These are phyloP conservation scores for Paramecium tetraurelia DNA, from an alignment of 73 alveolate genomes.

Conservation along the genomic window DNA sequence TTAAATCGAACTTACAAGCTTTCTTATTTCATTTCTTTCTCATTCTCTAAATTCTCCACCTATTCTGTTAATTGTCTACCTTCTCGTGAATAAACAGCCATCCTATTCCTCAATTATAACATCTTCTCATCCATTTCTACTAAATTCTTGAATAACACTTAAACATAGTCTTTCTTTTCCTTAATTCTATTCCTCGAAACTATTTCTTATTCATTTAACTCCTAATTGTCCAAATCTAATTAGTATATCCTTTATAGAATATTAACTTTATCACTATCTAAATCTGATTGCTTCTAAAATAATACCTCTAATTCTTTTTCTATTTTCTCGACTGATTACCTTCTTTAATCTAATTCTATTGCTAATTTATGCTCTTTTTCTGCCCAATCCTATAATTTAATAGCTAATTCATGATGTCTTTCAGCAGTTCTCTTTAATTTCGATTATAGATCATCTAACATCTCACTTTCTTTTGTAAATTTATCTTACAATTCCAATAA, in stretches of 20 bases:
- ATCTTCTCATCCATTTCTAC: constrained; percentile 25
- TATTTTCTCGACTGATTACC: background rate
- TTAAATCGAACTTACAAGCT: background rate
- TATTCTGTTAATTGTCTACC: constrained; percentile 6
- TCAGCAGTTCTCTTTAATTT: constrained; percentile 31
- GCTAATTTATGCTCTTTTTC: constrained; percentile 42
- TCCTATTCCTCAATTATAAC: constrained; percentile 4
- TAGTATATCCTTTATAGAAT: background rate
- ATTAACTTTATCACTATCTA: constrained; percentile 12
- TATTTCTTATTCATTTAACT: background rate
- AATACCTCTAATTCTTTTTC: constrained; percentile 13
- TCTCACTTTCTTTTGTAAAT: constrained; percentile 33
- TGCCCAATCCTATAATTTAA: constrained; percentile 34
- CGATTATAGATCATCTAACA: background rate
- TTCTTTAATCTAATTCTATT: constrained; percentile 17
- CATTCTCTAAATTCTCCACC: constrained; percentile 19
- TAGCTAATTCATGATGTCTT: constrained; percentile 43
- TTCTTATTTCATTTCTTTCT: background rate
- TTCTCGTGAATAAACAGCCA: constrained; percentile 11
- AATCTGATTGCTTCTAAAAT: background rate
- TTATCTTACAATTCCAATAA: background rate
- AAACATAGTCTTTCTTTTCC: constrained; percentile 36
- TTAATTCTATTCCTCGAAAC: background rate
- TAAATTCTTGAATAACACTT: background rate
- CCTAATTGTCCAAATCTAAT: background rate